Evolutionary conservation across 2,329 filamentous ascomycete genomes (phyloP), one percentile per base, ranked within the genome.

Genomic region (Plectosphaerella cucumerina): DNA sequence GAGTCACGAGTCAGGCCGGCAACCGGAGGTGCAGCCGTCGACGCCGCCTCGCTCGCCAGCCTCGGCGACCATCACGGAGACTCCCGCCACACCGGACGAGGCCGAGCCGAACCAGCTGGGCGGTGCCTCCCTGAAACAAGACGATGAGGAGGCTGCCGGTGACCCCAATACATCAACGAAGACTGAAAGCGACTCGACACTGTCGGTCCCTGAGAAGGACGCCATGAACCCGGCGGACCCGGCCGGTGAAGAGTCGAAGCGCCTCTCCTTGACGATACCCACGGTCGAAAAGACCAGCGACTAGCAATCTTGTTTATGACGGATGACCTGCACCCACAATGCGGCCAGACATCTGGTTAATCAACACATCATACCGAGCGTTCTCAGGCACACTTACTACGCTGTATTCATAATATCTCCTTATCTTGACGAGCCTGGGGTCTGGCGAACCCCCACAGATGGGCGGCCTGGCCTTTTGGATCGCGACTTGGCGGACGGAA

Each of bases 1-100:
- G 17, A 57, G 57, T 21, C 52, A 58, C 23, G 57, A 58, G 14
- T 42, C 22, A 37, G 23, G 17, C 11, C 39, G 39, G 11, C 39
- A 42, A 20, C 6, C 39, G 17, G 39, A 42, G 10, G 39, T 12
- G 18, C 26, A 11, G 26, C 26, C 26, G 12, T 42, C 39, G n/a
- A 20, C 39, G 17, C 18, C 39, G 17, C 6, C n/a, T 18, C n/a
- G 17, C 17, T 12, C 39, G 10, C 39, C 20, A 17, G 6, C 39
- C 6, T 20, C 39, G n/a, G 18, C 39, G n/a, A 42, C 39, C n/a
- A 42, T 42, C 12, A 42, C 39, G 39, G 17, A 18, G n/a, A 42
- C 39, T 10, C 39, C 39, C 6, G 39, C 39, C 3, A 42, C 39
- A 20, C 39, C 39, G n/a, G 39, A 42, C 10, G 39, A 42, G 12